Conservation (phyloP, 2,329 filamentous ascomycete genomes). For the Aureobasidium sp. region DNA sequence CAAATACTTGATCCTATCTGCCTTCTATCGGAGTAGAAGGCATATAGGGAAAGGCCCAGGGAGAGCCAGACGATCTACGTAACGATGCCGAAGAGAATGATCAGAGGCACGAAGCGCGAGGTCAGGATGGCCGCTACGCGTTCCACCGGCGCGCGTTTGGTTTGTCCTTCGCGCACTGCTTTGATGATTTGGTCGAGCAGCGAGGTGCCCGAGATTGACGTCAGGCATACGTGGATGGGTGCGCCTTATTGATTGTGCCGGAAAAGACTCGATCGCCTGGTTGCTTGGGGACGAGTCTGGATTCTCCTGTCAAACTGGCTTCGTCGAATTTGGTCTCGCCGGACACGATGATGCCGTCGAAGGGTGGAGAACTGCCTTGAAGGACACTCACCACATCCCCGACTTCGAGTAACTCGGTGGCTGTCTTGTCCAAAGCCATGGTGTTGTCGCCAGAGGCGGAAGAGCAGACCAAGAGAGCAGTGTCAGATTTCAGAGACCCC, state of each 20-base stretch:
- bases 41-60: slow-evolving; percentile 52
- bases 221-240: slow-evolving; percentile 55
- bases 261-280: slow-evolving; percentile 58
- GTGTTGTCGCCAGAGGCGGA: neutral
- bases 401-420: slow-evolving; percentile 55
- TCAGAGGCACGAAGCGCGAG: slow-evolving; percentile 65
- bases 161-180: slow-evolving; percentile 68
- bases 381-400: slow-evolving; percentile 56
- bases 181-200: slow-evolving; percentile 75
- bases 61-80: slow-evolving; percentile 66
- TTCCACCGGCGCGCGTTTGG: slow-evolving; percentile 65
- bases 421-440: slow-evolving; percentile 23
- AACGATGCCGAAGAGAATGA: slow-evolving; percentile 58
- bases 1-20: slow-evolving; percentile 53
- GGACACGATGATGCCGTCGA: slow-evolving; percentile 58
- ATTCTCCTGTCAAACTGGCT: slow-evolving; percentile 78
- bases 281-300: slow-evolving; percentile 55
- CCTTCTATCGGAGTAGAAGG: slow-evolving; percentile 76
- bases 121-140: slow-evolving; percentile 64
- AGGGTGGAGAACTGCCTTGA: slow-evolving; percentile 74
- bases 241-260: slow-evolving; percentile 65
- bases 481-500: slow-evolving; percentile 66
- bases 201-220: slow-evolving; percentile 56
- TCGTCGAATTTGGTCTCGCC: slow-evolving; percentile 69
- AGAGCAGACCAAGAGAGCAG: slow-evolving; percentile 55